These are phyloP conservation scores for Veloboletus limbatus DNA, from an alignment of 1,284 basidiomycete species.

Conservation along the genomic window DNA sequence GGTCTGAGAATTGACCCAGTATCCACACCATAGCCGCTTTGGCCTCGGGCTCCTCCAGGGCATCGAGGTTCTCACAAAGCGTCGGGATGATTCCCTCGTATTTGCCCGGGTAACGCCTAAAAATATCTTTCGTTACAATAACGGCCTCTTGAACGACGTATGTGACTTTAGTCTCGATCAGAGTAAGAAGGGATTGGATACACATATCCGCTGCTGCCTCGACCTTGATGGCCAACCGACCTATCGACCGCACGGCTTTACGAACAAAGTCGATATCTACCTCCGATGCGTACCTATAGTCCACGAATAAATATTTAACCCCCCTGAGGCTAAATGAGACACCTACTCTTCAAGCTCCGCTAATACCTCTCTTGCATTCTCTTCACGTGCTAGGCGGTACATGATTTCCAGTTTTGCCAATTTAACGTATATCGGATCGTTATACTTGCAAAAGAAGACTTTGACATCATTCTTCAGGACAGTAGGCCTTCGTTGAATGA, in stretches of 20 bases:
- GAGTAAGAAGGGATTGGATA: constrained; percentile 81
- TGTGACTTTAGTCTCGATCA: constrained; percentile 92
- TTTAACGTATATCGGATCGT: constrained; percentile 99
- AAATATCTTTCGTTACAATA: constrained; percentile 98
- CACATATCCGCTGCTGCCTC: constrained; percentile 86
- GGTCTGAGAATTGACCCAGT: constrained; percentile 93
- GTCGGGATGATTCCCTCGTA: constrained; percentile 95
- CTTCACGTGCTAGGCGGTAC: constrained; percentile 89
- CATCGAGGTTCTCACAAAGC: constrained; percentile 90
- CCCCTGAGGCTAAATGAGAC: background rate
- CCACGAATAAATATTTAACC: constrained; percentile 4
- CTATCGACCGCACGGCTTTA: constrained; percentile 95
- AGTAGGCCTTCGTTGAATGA: constrained; percentile 90
- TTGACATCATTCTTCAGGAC: constrained; percentile 97
- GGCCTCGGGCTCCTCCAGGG: constrained; percentile 92
- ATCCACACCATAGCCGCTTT: constrained; percentile 99
- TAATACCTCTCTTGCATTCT: constrained; percentile 89
- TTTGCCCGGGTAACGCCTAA: constrained; percentile 94
- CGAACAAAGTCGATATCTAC: constrained; percentile 98
- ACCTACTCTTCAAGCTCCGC: constrained; percentile 92
- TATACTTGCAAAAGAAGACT: constrained; percentile 99
- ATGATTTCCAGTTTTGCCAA: constrained; percentile 98
- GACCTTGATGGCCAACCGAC: constrained; percentile 96
- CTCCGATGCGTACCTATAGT: constrained; percentile 88
- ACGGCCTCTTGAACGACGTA: constrained; percentile 98